phyloP scores from a whole-genome alignment of 495 filamentous ascomycete genomes.

The Aspergillus saccharolyticus region DNA sequence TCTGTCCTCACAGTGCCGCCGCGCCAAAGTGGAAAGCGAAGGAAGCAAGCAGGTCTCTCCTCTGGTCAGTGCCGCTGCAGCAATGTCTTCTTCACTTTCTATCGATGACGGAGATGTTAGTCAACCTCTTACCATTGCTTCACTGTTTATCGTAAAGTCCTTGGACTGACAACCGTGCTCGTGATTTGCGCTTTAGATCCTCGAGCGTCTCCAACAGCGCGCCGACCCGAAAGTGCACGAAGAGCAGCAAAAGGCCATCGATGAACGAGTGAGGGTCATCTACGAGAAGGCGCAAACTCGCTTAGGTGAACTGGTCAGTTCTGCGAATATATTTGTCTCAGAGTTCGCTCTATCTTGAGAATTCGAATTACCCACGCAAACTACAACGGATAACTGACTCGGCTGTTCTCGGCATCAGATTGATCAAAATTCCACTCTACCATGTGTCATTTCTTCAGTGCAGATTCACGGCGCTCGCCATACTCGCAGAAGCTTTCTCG shows the following conservation, averaged over 20 bases:
- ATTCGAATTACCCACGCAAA: not conserved
- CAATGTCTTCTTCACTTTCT: conserved; percentile 42
- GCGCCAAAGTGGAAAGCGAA: conserved; percentile 1
- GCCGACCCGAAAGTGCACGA: conserved; percentile 56
- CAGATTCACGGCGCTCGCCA: conserved; percentile 71
- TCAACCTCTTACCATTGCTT: not conserved
- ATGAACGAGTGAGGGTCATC: conserved; percentile 57
- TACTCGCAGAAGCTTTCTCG: conserved; percentile 74
- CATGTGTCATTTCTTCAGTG: conserved; percentile 74
- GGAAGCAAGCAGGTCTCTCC: conserved; percentile 16
- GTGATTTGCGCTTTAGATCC: conserved; percentile 45
- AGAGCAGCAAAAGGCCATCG: conserved; percentile 57
- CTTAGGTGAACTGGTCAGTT: conserved; percentile 47
- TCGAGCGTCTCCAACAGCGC: conserved; percentile 57
- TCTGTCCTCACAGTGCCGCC: conserved; percentile 10
- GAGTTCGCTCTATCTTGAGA: not conserved
- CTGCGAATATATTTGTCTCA: not conserved
- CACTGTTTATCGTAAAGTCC: not conserved
- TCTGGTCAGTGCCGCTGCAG: conserved; percentile 36
- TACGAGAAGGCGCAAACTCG: conserved; percentile 61
- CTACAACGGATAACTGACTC: conserved; percentile 6
- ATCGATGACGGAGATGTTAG: conserved; percentile 43
- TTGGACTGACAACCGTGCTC: conserved; percentile 2
- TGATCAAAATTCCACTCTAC: conserved; percentile 72
- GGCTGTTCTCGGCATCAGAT: conserved; percentile 46